A percentile compares a stretch with the other conserved stretches of the same genome.
These are phyloP conservation scores for Petunia axillaris DNA, from an alignment of 257 asterid species.

Conservation along the genomic window DNA sequence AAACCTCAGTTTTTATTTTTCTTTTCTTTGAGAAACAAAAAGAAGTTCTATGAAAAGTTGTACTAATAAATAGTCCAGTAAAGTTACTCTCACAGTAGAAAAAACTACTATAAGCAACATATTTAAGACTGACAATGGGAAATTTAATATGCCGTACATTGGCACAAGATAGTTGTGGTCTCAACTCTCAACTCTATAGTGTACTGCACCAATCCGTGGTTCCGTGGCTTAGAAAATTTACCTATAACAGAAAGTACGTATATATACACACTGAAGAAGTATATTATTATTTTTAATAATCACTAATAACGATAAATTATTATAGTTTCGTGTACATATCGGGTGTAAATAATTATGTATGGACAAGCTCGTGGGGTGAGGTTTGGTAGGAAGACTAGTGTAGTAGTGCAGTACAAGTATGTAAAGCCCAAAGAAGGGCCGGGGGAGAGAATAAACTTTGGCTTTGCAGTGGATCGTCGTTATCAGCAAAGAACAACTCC, in stretches of 20 bases:
- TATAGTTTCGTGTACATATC: too few relatives aligned
- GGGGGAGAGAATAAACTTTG: slow-evolving; percentile 24
- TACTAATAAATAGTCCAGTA: not conserved
- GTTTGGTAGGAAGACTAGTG: not conserved
- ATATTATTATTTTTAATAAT: too few relatives aligned
- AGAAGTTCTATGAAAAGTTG: not conserved
- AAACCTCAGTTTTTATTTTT: not conserved
- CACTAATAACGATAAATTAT: too few relatives aligned
- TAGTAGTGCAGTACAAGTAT: slow-evolving; percentile 8
- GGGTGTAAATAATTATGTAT: not conserved
- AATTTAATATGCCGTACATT: not conserved
- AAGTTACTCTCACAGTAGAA: not conserved
- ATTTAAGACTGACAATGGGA: not conserved
- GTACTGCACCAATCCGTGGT: too few relatives aligned
- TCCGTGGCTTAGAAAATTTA: too few relatives aligned
- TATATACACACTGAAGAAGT: too few relatives aligned
- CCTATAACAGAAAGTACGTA: too few relatives aligned
- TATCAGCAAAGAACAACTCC: slow-evolving; percentile 26
- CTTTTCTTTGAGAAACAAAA: not conserved
- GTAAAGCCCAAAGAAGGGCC: not conserved
- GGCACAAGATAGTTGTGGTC: not conserved
- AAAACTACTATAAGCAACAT: not conserved
- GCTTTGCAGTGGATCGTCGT: slow-evolving; percentile 39
- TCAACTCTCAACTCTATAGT: not conserved
- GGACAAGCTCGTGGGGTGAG: not conserved